phyloP scores from a whole-genome alignment of 108 stramenopile species.

The Fragilariopsis cylindrus region DNA sequence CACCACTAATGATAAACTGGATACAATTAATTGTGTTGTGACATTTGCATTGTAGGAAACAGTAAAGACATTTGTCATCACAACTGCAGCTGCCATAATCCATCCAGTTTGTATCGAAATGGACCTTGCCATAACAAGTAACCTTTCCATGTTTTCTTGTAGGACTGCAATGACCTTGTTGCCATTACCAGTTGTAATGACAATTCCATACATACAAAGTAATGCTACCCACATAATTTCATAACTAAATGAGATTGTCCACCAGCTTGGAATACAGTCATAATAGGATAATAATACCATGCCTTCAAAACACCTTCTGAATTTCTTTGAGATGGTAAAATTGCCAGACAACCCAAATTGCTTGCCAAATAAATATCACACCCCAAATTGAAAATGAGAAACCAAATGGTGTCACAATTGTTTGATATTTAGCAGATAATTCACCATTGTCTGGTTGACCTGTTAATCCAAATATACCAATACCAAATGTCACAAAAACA shows the following conservation, averaged over 20 bases:
- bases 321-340: constrained; percentile 30
- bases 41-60: constrained; percentile 39
- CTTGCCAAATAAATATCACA: constrained; percentile 63
- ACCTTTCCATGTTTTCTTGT: constrained; percentile 26
- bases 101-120: constrained; percentile 72
- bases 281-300: constrained; percentile 49
- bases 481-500: constrained; percentile 51
- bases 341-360: constrained; percentile 57
- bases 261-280: constrained; percentile 53
- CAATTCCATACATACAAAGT: constrained; percentile 58
- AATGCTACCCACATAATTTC: constrained; percentile 54
- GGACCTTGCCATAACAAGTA: constrained; percentile 67
- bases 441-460: constrained; percentile 44
- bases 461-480: constrained; percentile 40
- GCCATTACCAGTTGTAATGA: constrained; percentile 15
- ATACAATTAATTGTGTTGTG: constrained; percentile 42
- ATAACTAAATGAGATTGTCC: constrained; percentile 65
- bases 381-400: constrained; percentile 72
- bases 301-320: constrained; percentile 38
- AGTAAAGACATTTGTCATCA: constrained; percentile 70
- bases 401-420: constrained; percentile 64
- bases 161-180: not conserved
- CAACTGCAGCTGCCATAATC: constrained; percentile 70
- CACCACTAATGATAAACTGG: constrained; percentile 45
- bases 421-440: constrained; percentile 71